Evolutionary conservation across 2,329 filamentous ascomycete species (phyloP).

Genomic region (Helminthosporium solani): DNA sequence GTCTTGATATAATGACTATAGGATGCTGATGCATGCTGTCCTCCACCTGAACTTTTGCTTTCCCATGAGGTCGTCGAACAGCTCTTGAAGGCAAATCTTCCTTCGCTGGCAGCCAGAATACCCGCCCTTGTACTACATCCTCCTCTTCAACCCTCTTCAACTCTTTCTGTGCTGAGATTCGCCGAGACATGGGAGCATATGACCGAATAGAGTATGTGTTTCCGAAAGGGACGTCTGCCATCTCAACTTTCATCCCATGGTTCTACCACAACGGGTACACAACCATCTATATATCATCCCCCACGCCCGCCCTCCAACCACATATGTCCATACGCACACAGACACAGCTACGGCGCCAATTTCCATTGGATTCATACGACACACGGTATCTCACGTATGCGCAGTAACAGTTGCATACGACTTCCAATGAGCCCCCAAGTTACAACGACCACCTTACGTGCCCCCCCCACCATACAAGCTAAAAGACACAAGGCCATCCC

Average conservation of each 20-base stretch:
- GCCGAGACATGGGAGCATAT: conserved; percentile 1
- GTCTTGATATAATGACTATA: conserved; percentile 35
- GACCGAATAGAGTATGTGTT: conserved; percentile 4
- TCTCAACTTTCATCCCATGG: neutral
- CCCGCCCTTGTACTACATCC: conserved; percentile 25
- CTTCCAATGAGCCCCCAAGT: neutral
- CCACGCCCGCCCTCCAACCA: no score
- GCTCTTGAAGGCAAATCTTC: conserved; percentile 28
- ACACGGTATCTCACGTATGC: neutral
- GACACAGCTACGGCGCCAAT: neutral
- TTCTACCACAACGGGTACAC: neutral
- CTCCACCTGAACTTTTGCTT: conserved; percentile 35
- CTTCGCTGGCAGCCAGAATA: conserved; percentile 36
- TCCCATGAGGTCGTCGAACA: conserved; percentile 31
- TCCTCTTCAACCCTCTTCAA: conserved; percentile 14
- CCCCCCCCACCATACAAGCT: neutral
- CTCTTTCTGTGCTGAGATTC: conserved; percentile 16
- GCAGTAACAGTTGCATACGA: neutral
- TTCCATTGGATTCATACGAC: neutral
- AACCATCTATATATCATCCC: conserved; percentile 1
- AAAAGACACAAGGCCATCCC: neutral
- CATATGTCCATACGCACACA: no score
- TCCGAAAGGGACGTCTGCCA: conserved; percentile 4
- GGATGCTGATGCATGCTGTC: conserved; percentile 38
- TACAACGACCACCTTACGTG: neutral